Evolutionary conservation across 208 protist genomes (phyloP), one percentile per base, ranked within the genome.

Genomic region (Crithidia thermophila): DNA sequence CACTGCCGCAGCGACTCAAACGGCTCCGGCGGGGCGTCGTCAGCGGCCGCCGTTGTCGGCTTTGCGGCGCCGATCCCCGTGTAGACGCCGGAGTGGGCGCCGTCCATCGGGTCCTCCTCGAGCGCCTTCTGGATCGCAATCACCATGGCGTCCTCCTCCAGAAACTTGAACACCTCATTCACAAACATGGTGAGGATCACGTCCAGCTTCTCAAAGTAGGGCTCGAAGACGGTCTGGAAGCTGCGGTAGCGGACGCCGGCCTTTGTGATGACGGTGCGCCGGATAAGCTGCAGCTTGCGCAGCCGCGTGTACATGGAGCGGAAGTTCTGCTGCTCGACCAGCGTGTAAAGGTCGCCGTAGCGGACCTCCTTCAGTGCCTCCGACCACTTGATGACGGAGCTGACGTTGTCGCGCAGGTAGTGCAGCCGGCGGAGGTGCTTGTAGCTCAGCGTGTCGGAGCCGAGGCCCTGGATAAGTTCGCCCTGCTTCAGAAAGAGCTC

Each of bases 181-280:
- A 93, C 84, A 72, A 96, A 88, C 58, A 91, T 79, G 7, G 68
- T 68, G 13, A 88, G 67, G 18, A 94, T 82, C 0, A 77, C 74
- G 50, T 96, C 86, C 0, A 94, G 79, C 69, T 96, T 96, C 6
- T 85, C 75, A 79, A 96, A 96, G 75, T 93, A 96, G 11, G 91
- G 91, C 49, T 93, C 84, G 59, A 94, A 96, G n/a, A 89, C 75
- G 53, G 71, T 59, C 50, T 90, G 73, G 53, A 84, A 94, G 49
- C 63, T 84, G 18, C 67, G 71, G 58, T 88, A 89, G 51, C 88
- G 68, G 16, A 68, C 67, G 3, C 77, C 81, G 25, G 84, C 76
- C 52, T 85, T 86, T 14, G 76, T 77, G 63, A 85, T 85, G 21
- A 96, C 84, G 11, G 88, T 89, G 25, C 64, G 61, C 21, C 91